Base-by-base conservation (phyloP, 176 grass and related monocot genomes). In the Pharus latifolius region DNA sequence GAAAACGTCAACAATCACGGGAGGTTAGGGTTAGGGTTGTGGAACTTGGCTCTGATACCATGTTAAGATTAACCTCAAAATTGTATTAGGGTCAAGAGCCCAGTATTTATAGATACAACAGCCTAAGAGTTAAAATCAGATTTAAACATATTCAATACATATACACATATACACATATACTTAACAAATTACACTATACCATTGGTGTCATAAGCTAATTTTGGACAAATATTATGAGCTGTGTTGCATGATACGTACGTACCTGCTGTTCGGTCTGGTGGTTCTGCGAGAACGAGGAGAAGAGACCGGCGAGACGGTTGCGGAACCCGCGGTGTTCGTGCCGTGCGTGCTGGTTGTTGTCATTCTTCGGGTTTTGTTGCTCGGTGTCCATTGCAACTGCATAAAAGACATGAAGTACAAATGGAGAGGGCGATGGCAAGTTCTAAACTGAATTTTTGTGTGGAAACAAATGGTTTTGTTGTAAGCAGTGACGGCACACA, bases 301-400 rank as follows among this genome's bases (percentile, higher is more conserved):
- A 84, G 54, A 84, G 47, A 3, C 49, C 67, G 19, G 77, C 48
- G 17, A 91, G 16, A 18, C 76, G 56, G 55, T 38, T 60, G 4
- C 61, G 52, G 42, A 82, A 64, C 6, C 72, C 65, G n/a, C 82
- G 67, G 52, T 51, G 65, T 60, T 72, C 80, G 1, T 54, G 75
- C 4, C n/a, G 51, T 30, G 14, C 30, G 22, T 32, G 54, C 6
- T 6, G 34, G 64, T 44, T 37, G 29, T 15, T 5, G 35, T n/a
- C 35, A 38, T 38, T 48, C 64, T 57, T 31, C 54, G 54, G 53
- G 17, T 15, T 42, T 3, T 59, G n/a, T 35, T 33, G 32, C 16
- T 26, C 10, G 42, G 23, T 49, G 25, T 1, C 17, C 31, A 19
- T 10, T 3, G 58, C 14, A 7, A 2, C 48, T 25, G 20, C 17